Conservation (phyloP, 2,329 filamentous ascomycete species). For the Chaetomium sp. region DNA sequence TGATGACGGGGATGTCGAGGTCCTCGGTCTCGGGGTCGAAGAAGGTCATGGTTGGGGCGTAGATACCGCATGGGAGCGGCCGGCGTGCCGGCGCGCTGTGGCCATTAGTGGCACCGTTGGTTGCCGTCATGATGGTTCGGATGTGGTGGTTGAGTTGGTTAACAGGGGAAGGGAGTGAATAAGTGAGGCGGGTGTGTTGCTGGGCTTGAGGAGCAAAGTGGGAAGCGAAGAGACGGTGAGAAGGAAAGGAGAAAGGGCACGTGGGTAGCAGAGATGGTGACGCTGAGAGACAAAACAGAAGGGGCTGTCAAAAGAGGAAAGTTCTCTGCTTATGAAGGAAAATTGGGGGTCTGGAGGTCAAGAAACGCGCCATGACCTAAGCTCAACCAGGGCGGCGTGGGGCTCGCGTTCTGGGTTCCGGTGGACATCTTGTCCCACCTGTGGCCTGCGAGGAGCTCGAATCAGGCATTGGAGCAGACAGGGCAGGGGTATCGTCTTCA, state of each 20-base stretch:
- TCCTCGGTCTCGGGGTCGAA: slow-evolving; percentile 80
- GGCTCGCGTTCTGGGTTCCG: slow-evolving; percentile 23
- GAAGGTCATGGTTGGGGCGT: slow-evolving; percentile 86
- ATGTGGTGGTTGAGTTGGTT: too few relatives aligned
- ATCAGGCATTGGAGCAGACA: slow-evolving; percentile 1
- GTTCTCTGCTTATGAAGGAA: slow-evolving; percentile 29
- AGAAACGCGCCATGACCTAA: slow-evolving; percentile 31
- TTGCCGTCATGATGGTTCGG: slow-evolving; percentile 29
- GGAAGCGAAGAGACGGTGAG: slow-evolving; percentile 10
- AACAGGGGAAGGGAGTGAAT: neutral
- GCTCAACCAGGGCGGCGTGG: slow-evolving; percentile 26
- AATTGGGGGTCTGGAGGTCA: slow-evolving; percentile 16
- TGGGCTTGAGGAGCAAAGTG: slow-evolving; percentile 1
- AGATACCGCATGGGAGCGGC: slow-evolving; percentile 72
- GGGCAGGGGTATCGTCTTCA: neutral
- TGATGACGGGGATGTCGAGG: slow-evolving; percentile 71
- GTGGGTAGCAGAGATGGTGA: slow-evolving; percentile 1
- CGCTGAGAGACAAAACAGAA: slow-evolving; percentile 4
- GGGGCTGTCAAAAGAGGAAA: slow-evolving; percentile 6
- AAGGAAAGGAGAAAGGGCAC: slow-evolving; percentile 2
- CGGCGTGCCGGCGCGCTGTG: slow-evolving; percentile 36
- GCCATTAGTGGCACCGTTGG: slow-evolving; percentile 31
- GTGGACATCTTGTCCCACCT: neutral
- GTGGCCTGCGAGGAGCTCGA: slow-evolving; percentile 23
- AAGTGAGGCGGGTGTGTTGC: slow-evolving; percentile 3